Evolutionary conservation across 179 eudicot genomes (phyloP), one percentile per base, ranked within the genome.

Genomic region (Drosera spatulata): DNA sequence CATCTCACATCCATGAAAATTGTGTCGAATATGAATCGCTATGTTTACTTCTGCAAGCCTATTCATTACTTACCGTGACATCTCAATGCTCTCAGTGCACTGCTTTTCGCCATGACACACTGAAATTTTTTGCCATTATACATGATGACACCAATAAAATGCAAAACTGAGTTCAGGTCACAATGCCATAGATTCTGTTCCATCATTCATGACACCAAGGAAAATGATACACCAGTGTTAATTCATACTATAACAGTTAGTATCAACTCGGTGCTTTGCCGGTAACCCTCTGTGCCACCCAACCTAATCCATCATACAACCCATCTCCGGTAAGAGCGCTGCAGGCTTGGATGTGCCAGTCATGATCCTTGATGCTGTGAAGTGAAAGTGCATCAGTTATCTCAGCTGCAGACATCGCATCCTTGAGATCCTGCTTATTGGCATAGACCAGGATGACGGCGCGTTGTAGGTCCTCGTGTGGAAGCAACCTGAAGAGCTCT

Each of bases 331-430:
- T 89, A 37, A 90, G 80, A 43, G 99, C 78, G 5, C 73, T 59
- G 70, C 96, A 86, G 53, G 96, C 94, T 64, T 94, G 99, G 50
- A 94, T 94, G 67, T 94, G 99, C 99, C 99, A 94, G 56, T 93
- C 99, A 13, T 90, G 97, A 56, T 90, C 75, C 75, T 90, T 87
- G 55, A 90, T 87, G 68, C 95, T 87, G 65, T 90, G 97, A 11
- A 90, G 93, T 10, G 97, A 90, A 5, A 90, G 82, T 22, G 97
- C 97, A 60, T 93, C 97, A 0, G 99, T 93, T 47, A 93, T 83
- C 79, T 93, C 99, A 14, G 88, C 97, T 0, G 99, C 85, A 12
- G 81, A 72, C 95, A 90, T 90, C 3, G 97, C 97, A 52, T 87
- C 97, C 69, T 90, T 87, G 39, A 90, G 78, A 68, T 90, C 97